Conservation (phyloP, 73 alveolate species). For the Breviolum minutum region DNA sequence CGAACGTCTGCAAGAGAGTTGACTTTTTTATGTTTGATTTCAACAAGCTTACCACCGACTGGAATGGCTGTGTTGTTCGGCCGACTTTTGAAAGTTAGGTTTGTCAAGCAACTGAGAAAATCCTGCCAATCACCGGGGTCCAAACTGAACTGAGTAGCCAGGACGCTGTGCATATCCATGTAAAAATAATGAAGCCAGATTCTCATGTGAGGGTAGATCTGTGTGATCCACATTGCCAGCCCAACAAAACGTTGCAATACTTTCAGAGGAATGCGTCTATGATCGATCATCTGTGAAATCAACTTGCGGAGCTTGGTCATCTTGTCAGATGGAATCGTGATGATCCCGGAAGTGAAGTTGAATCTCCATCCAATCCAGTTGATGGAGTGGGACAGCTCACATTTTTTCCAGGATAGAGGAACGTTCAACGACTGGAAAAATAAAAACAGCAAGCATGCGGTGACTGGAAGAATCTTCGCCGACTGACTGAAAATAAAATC, state of each 20-base stretch:
- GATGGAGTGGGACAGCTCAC: background rate
- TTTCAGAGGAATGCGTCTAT: background rate
- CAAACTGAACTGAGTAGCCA: constrained; percentile 19
- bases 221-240: background rate
- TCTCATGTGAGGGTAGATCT: background rate
- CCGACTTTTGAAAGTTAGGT: background rate
- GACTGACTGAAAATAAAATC: background rate
- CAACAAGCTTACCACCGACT: background rate
- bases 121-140: background rate
- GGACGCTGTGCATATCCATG: background rate
- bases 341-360: background rate
- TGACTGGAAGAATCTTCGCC: background rate
- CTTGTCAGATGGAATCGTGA: background rate
- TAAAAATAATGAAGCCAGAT: background rate
- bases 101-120: background rate
- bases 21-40: background rate
- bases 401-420: background rate
- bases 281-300: background rate
- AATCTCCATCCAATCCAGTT: constrained; percentile 29
- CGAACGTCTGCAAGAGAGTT: background rate
- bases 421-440: background rate
- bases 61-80: constrained; percentile 11
- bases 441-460: background rate
- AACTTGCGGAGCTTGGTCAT: background rate
- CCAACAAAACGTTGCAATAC: background rate